Conservation (phyloP, 352 stramenopile genomes). For the Phytopythium mirpurense region DNA sequence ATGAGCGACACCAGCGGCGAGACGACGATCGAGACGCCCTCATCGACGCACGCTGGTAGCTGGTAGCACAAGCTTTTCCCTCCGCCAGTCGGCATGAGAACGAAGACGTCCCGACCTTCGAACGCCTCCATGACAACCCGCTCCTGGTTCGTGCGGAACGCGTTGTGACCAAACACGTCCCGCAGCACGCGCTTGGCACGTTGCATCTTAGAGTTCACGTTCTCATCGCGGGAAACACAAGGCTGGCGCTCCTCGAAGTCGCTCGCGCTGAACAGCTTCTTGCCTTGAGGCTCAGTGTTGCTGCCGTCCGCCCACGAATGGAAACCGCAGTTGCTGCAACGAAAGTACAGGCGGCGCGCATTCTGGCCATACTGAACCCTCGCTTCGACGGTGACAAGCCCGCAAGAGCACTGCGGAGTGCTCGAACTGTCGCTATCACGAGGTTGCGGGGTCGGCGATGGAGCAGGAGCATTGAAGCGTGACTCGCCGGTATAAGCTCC, state of each 20-base stretch:
- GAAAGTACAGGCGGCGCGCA: constrained; percentile 59
- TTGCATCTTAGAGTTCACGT: constrained; percentile 60
- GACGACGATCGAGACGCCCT: constrained; percentile 96
- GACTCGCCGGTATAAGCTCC: constrained; percentile 10
- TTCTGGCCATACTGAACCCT: constrained; percentile 69
- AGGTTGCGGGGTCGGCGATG: constrained; percentile 5
- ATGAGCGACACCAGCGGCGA: constrained; percentile 98
- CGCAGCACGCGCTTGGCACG: constrained; percentile 65
- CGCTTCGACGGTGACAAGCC: constrained; percentile 45
- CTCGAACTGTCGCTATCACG: constrained; percentile 8
- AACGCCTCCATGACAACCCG: constrained; percentile 93
- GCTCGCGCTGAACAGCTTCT: constrained; percentile 4
- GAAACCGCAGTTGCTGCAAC: constrained; percentile 70
- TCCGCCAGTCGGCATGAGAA: constrained; percentile 98
- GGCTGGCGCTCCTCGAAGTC: constrained; percentile 18
- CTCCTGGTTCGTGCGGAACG: constrained; percentile 94
- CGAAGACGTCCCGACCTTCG: constrained; percentile 93
- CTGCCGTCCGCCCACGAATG: constrained; percentile 59
- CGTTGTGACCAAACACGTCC: constrained; percentile 94
- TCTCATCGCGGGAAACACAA: constrained; percentile 40
- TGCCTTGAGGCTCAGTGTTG: constrained; percentile 11
- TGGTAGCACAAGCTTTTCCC: constrained; percentile 99
- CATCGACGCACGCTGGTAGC: constrained; percentile 82
- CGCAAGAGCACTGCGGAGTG: constrained; percentile 50
- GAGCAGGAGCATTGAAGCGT: background rate